phyloP scores from a whole-genome alignment of 106 monocot genomes.

The Hemerocallis citrina region DNA sequence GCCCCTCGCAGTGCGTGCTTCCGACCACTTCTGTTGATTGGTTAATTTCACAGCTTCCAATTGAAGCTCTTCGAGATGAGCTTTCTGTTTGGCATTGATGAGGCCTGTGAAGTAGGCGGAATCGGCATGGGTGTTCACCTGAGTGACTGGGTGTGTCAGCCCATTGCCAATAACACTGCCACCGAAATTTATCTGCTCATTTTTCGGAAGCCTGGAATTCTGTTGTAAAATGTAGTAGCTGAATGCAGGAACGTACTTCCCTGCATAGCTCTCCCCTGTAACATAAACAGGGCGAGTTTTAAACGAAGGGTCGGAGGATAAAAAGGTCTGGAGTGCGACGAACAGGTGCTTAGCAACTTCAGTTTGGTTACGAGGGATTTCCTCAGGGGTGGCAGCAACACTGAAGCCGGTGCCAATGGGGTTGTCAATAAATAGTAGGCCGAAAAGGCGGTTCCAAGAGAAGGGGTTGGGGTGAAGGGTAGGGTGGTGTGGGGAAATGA shows the following conservation, averaged over 20 bases:
- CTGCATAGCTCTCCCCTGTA: conserved; percentile 92
- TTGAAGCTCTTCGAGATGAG: conserved; percentile 42
- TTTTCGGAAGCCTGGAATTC: conserved; percentile 15
- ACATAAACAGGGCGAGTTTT: conserved; percentile 56
- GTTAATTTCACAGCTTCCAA: conserved; percentile 25
- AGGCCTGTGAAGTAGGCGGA: conserved; percentile 60
- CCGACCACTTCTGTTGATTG: conserved; percentile 31
- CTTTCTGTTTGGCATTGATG: conserved; percentile 42
- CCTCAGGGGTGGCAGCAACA: conserved; percentile 21
- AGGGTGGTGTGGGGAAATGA: conserved; percentile 22
- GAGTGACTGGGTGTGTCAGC: conserved; percentile 59
- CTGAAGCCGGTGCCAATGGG: conserved; percentile 83
- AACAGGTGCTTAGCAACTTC: conserved; percentile 47
- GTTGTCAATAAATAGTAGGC: conserved; percentile 87
- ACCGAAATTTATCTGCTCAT: conserved; percentile 32
- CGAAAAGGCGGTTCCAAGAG: conserved; percentile 82
- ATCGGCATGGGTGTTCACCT: conserved; percentile 62
- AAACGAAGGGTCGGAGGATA: conserved; percentile 34
- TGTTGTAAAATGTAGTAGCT: conserved; percentile 37
- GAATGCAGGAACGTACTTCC: conserved; percentile 65
- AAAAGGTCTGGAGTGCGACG: conserved; percentile 42
- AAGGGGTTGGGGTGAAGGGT: conserved; percentile 47
- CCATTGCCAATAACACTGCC: conserved; percentile 87
- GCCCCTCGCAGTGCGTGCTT: conserved; percentile 39
- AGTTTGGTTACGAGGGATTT: conserved; percentile 53